Evolutionary conservation across 2,329 filamentous ascomycete genomes (phyloP).

Genomic region (Aureobasidium leucospermi): DNA sequence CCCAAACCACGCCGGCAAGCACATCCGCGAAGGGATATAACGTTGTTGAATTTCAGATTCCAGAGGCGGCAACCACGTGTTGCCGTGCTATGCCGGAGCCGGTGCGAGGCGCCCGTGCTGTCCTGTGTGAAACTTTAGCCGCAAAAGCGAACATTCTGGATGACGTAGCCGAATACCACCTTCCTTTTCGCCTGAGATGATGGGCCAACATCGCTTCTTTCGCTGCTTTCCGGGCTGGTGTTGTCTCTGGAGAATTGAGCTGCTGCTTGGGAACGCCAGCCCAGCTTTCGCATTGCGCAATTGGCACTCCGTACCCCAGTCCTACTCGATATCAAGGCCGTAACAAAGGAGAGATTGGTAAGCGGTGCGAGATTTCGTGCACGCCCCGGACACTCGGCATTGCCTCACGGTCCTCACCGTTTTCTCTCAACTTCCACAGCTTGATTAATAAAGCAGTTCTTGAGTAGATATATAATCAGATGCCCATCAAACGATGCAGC

Average conservation of each 20-base stretch:
- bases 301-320: background rate
- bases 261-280: too few relatives aligned
- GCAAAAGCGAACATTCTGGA: background rate
- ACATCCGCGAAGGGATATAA: too few relatives aligned
- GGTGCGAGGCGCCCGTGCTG: background rate
- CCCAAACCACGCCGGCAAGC: too few relatives aligned
- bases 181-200: background rate
- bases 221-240: background rate
- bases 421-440: conserved; percentile 2
- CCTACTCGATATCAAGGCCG: background rate
- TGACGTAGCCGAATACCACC: background rate
- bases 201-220: background rate
- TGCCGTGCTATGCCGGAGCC: background rate
- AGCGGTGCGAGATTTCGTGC: background rate
- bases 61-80: background rate
- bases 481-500: background rate
- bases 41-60: too few relatives aligned
- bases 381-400: conserved; percentile 1
- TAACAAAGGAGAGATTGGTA: conserved; percentile 8
- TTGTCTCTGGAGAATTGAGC: background rate
- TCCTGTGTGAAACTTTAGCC: background rate
- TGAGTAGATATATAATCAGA: background rate
- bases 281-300: background rate
- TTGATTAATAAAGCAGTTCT: conserved; percentile 13
- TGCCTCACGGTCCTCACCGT: background rate